Evolutionary conservation across 129 eudicot genomes (phyloP).

Genomic region (Tanacetum coccineum): DNA sequence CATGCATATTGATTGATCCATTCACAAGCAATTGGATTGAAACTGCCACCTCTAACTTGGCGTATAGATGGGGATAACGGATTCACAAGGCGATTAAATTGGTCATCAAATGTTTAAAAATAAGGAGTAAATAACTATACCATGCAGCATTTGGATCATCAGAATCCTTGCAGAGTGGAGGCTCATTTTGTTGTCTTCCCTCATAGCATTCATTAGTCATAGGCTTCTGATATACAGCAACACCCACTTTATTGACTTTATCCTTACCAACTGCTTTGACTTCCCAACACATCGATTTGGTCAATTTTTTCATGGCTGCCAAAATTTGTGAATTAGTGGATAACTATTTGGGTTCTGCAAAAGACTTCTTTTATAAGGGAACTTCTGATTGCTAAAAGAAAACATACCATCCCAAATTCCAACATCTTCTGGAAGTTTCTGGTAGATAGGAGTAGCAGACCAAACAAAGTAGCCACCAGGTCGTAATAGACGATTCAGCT

Average conservation of each 20-base stretch:
- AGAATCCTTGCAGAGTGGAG: constrained; percentile 62
- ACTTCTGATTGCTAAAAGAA: background rate
- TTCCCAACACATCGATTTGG: constrained; percentile 85
- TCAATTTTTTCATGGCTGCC: constrained; percentile 74
- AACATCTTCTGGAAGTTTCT: constrained; percentile 72
- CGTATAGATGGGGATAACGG: too few species aligned
- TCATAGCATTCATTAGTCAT: constrained; percentile 73
- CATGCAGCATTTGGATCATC: constrained; percentile 93
- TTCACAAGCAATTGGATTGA: too few species aligned
- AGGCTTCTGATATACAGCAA: constrained; percentile 76
- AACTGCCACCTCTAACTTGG: too few species aligned
- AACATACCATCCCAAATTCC: constrained; percentile 77
- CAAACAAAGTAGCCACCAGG: constrained; percentile 95
- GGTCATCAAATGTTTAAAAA: background rate
- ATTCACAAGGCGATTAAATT: too few species aligned
- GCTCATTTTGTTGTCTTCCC: constrained; percentile 59
- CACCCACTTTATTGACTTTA: constrained; percentile 67
- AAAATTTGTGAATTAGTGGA: constrained; percentile 3
- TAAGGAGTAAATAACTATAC: constrained; percentile 31
- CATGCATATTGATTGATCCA: too few species aligned
- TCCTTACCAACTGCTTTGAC: constrained; percentile 56
- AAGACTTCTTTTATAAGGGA: background rate
- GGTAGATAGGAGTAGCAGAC: constrained; percentile 95
- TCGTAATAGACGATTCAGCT: constrained; percentile 78
- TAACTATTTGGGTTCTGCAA: constrained; percentile 4